phyloP scores from a whole-genome alignment of 1,139 yeast species.

The Suhomyces chickasaworum region DNA sequence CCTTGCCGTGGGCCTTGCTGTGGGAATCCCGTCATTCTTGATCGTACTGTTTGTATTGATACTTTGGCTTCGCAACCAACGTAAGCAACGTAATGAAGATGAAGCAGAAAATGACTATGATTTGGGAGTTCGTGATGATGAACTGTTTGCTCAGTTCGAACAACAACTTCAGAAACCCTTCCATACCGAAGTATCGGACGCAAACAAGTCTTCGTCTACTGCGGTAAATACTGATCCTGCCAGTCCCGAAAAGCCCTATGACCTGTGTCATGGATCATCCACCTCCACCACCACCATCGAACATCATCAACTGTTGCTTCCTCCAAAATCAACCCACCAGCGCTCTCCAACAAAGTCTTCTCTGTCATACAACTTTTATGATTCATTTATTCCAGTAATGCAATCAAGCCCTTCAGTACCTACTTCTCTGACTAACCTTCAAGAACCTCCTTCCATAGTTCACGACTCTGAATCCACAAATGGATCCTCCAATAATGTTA shows the following conservation, averaged over 20 bases:
- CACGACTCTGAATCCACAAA: slow-evolving; percentile 9
- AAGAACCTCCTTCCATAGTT: slow-evolving; percentile 2
- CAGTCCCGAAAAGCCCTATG: slow-evolving; percentile 15
- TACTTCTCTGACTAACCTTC: slow-evolving; percentile 6
- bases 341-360: slow-evolving; percentile 22
- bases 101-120: slow-evolving; percentile 33
- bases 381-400: slow-evolving; percentile 44
- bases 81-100: slow-evolving; percentile 39
- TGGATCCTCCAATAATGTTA: slow-evolving; percentile 8
- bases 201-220: slow-evolving; percentile 16
- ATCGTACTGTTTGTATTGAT: slow-evolving; percentile 26
- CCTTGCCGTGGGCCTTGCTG: slow-evolving; percentile 45
- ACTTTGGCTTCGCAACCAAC: slow-evolving; percentile 35
- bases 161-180: slow-evolving; percentile 38
- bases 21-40: slow-evolving; percentile 43
- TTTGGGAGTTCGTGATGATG: slow-evolving; percentile 41
- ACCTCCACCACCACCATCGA: slow-evolving; percentile 16
- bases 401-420: not conserved
- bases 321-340: slow-evolving; percentile 5
- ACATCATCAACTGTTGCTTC: slow-evolving; percentile 11
- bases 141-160: slow-evolving; percentile 40
- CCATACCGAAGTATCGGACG: slow-evolving; percentile 13
- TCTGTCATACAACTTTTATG: slow-evolving; percentile 47
- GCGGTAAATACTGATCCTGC: slow-evolving; percentile 13
- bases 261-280: slow-evolving; percentile 15